Conservation (phyloP, 306 rosid genomes). For the Senna tora region DNA sequence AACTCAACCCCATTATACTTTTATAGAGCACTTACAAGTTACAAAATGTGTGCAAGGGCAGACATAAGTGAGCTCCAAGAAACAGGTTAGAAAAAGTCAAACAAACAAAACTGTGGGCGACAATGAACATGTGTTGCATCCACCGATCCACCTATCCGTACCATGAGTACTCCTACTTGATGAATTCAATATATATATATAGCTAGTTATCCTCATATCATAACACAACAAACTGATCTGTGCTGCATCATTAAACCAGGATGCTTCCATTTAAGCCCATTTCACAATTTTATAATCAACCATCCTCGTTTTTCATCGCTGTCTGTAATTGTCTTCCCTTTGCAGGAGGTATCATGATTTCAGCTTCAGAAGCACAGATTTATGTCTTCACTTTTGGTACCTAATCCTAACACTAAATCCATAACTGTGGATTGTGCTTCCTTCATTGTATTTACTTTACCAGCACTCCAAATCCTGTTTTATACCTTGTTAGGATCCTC, state of each 20-base stretch:
- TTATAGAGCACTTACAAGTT: no score
- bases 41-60: no score
- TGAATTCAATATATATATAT: no score
- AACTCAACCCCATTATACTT: no score
- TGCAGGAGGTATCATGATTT: neutral
- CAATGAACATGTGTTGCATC: no score
- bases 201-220: no score
- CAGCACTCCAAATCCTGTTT: neutral
- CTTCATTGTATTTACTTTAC: constrained; percentile 1
- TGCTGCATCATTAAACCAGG: neutral
- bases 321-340: neutral
- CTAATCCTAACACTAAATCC: neutral
- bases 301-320: constrained; percentile 12
- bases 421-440: neutral
- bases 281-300: neutral
- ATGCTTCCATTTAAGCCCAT: neutral
- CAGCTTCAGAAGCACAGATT: constrained; percentile 1
- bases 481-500: neutral
- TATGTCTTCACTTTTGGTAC: constrained; percentile 5
- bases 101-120: no score
- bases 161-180: no score
- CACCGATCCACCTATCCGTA: no score
- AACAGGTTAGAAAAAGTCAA: no score
- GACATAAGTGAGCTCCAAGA: no score
- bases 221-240: neutral